Percentiles rank a stretch among this genome's conserved stretches.
phyloP scores from a whole-genome alignment of 257 asterid species.

The Craterostigma plantagineum region DNA sequence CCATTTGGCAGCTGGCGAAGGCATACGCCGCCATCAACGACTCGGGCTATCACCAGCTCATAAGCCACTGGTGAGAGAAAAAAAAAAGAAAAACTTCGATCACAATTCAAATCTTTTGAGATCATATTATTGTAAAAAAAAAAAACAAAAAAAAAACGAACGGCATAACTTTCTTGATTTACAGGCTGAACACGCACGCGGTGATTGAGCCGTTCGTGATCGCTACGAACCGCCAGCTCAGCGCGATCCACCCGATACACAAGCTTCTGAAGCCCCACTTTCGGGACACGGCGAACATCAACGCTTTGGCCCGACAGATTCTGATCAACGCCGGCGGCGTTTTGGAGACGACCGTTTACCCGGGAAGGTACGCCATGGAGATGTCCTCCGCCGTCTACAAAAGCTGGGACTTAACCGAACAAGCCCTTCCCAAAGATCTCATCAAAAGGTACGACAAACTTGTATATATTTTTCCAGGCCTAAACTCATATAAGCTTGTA shows the following conservation, averaged over 20 bases:
- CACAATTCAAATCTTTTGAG: no score
- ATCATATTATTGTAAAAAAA: no score
- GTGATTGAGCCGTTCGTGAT: conserved; percentile 76
- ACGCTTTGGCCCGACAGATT: conserved; percentile 69
- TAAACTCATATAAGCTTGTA: no score
- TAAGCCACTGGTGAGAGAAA: conserved; percentile 94
- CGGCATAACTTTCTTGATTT: not conserved
- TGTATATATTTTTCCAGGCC: no score
- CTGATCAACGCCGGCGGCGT: conserved; percentile 76
- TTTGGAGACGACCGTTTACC: conserved; percentile 66
- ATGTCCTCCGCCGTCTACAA: conserved; percentile 48
- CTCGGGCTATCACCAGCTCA: conserved; percentile 83
- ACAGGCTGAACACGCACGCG: conserved; percentile 88
- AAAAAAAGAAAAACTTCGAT: no score
- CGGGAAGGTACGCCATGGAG: conserved; percentile 57
- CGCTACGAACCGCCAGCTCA: conserved; percentile 52
- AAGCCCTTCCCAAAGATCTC: conserved; percentile 70
- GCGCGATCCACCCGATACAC: conserved; percentile 65
- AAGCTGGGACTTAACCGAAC: conserved; percentile 66
- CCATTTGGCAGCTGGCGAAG: conserved; percentile 90
- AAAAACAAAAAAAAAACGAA: no score
- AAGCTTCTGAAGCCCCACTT: conserved; percentile 86
- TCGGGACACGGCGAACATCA: conserved; percentile 72
- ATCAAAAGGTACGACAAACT: conserved; percentile 39
- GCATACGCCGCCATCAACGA: conserved; percentile 89